These are phyloP conservation scores for Epichloe coenophiala DNA, from an alignment of 2,329 filamentous ascomycete genomes.

Conservation along the genomic window DNA sequence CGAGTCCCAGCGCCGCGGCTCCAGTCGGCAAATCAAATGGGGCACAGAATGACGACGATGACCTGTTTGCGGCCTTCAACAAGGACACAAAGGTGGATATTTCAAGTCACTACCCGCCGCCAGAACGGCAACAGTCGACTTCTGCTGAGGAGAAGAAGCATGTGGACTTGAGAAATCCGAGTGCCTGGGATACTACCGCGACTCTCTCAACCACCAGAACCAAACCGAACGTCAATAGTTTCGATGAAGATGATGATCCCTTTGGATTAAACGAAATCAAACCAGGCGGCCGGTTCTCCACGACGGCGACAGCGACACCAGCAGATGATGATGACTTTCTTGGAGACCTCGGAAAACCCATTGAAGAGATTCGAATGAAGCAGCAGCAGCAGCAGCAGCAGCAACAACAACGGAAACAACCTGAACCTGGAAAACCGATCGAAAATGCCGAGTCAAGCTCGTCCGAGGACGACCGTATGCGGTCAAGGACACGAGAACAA, in stretches of 20 bases:
- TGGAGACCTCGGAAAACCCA: slow-evolving; percentile 49
- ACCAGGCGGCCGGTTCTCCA: slow-evolving; percentile 14
- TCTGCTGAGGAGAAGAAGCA: slow-evolving; percentile 26
- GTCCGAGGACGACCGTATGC: slow-evolving; percentile 26
- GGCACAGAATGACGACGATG: slow-evolving; percentile 32
- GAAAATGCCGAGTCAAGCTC: slow-evolving; percentile 34
- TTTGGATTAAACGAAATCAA: slow-evolving; percentile 65
- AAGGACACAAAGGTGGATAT: slow-evolving; percentile 54
- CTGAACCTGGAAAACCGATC: slow-evolving; percentile 42
- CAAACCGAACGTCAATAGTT: slow-evolving; percentile 15
- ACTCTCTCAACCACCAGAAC: slow-evolving; percentile 8
- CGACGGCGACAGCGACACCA: slow-evolving; percentile 14
- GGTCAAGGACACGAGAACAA: slow-evolving; percentile 7
- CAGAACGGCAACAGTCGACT: slow-evolving; percentile 29
- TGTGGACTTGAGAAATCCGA: slow-evolving; percentile 39
- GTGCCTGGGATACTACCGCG: slow-evolving; percentile 31
- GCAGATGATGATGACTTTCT: slow-evolving; percentile 53
- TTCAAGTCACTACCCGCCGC: slow-evolving; percentile 49
- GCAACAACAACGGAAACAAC: slow-evolving; percentile 17
- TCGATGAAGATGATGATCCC: slow-evolving; percentile 71
- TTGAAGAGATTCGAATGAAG: slow-evolving; percentile 42
- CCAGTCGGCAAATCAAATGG: slow-evolving; percentile 8
- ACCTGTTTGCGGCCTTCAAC: slow-evolving; percentile 55
- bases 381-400: neutral
- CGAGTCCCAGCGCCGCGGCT: slow-evolving; percentile 16